Percentiles rank a stretch among this genome's conserved stretches.
These are phyloP conservation scores for Pistacia integerrima DNA, from an alignment of 345 rosid genomes.

Conservation along the genomic window DNA sequence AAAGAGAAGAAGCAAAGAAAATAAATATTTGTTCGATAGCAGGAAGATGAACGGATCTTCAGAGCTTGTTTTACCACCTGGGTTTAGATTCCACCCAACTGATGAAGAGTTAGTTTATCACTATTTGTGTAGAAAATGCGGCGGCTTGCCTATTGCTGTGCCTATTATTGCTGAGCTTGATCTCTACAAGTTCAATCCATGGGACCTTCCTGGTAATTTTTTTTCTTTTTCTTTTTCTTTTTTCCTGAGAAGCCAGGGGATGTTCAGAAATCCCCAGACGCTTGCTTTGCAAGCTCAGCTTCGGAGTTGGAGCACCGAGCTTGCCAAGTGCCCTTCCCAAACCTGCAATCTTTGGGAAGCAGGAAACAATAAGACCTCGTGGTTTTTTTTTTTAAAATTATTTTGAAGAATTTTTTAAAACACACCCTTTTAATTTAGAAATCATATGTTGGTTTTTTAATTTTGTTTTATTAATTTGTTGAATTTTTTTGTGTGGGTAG, in stretches of 20 bases:
- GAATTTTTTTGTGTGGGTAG: conserved; percentile 30
- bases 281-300: too few species aligned
- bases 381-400: neutral
- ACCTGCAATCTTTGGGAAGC: too few species aligned
- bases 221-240: neutral
- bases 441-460: neutral
- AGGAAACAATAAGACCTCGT: too few species aligned
- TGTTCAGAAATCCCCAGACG: too few species aligned
- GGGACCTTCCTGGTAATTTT: conserved; percentile 86
- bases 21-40: neutral
- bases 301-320: too few species aligned
- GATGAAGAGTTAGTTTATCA: conserved; percentile 86
- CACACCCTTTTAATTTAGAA: neutral
- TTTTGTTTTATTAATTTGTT: neutral
- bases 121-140: conserved; percentile 73
- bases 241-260: neutral
- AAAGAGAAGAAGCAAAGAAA: neutral
- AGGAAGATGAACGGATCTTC: conserved; percentile 39
- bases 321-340: too few species aligned
- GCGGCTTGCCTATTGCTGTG: conserved; percentile 49
- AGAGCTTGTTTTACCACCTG: conserved; percentile 72
- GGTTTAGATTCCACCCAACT: conserved; percentile 95
- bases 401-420: too few species aligned
- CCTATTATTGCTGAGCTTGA: conserved; percentile 85
- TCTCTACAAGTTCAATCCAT: conserved; percentile 83